A percentile compares a stretch with the other conserved stretches of the same genome.
Evolutionary conservation across 2,329 filamentous ascomycete species (phyloP).

Genomic region (Botrytis galanthina): DNA sequence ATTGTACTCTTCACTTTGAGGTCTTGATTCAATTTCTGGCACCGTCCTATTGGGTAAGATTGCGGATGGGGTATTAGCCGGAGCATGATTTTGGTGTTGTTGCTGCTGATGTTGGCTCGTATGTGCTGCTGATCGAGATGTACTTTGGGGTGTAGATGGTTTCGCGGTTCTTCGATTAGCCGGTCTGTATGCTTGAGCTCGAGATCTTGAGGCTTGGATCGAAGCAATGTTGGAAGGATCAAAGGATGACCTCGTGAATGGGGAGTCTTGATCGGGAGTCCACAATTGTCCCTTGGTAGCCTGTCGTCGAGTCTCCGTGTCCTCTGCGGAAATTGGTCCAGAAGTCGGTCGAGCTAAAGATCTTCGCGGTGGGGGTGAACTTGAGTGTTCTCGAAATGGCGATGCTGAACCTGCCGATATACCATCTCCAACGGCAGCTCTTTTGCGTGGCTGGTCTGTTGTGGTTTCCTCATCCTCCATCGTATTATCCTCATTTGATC

Average conservation of each 20-base stretch:
- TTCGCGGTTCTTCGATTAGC: conserved; percentile 22
- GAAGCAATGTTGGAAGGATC: conserved; percentile 36
- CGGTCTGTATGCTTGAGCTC: conserved; percentile 26
- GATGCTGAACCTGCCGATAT: conserved; percentile 34
- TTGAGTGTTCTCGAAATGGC: conserved; percentile 29
- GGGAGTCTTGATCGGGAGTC: conserved; percentile 29
- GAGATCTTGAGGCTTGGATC: conserved; percentile 27
- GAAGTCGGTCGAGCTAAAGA: conserved; percentile 30
- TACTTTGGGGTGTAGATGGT: conserved; percentile 16
- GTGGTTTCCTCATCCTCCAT: conserved; percentile 32
- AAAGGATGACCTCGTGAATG: conserved; percentile 26
- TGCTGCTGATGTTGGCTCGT: conserved; percentile 8
- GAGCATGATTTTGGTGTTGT: conserved; percentile 5
- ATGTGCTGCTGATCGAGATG: conserved; percentile 5
- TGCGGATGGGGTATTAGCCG: not conserved
- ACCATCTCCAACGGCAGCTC: conserved; percentile 33
- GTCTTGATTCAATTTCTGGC: conserved; percentile 41
- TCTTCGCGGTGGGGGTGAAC: conserved; percentile 29
- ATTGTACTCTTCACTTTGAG: conserved; percentile 55
- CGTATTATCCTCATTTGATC: conserved; percentile 25
- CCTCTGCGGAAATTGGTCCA: conserved; percentile 23
- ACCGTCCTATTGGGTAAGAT: conserved; percentile 6
- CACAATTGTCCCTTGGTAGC: conserved; percentile 32
- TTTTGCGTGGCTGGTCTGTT: conserved; percentile 31
- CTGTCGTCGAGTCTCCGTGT: conserved; percentile 22